These are phyloP conservation scores for Populus simonii DNA, from an alignment of 345 rosid genomes.

Conservation along the genomic window DNA sequence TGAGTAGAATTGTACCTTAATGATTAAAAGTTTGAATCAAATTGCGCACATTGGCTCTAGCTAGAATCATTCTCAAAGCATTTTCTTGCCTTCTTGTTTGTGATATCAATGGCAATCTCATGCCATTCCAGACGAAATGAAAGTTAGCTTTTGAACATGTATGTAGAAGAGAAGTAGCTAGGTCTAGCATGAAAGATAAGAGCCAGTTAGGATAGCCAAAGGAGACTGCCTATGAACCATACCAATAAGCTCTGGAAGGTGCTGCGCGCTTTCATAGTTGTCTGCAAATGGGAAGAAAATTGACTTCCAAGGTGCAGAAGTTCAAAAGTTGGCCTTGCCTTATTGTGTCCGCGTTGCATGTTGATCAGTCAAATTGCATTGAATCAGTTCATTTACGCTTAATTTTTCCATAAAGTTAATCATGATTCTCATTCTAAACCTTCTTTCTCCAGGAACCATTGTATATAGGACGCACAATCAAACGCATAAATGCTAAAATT, in stretches of 20 bases:
- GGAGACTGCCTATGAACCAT: constrained; percentile 29
- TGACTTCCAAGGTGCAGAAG: background rate
- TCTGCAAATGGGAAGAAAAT: background rate
- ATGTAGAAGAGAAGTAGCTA: constrained; percentile 1
- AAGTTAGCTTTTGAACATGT: background rate
- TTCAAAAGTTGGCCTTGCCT: background rate
- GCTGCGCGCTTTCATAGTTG: constrained; percentile 6
- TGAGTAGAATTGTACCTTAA: too few species aligned
- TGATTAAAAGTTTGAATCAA: background rate
- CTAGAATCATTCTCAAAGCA: background rate
- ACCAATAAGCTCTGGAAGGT: background rate
- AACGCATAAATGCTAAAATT: background rate
- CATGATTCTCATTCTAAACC: background rate
- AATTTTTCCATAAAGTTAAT: background rate
- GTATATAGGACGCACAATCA: background rate
- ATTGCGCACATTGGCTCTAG: background rate
- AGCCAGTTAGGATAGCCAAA: constrained; percentile 36
- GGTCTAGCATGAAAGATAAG: constrained; percentile 31
- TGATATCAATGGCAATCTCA: background rate
- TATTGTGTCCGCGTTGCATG: background rate
- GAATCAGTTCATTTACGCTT: constrained; percentile 21
- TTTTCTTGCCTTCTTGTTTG: background rate
- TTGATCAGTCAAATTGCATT: constrained; percentile 13
- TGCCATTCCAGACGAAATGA: background rate
- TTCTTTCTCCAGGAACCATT: background rate